Evolutionary conservation across 306 rosid species (phyloP), one percentile per base, ranked within the genome.

Genomic region (Quercus agrifolia): DNA sequence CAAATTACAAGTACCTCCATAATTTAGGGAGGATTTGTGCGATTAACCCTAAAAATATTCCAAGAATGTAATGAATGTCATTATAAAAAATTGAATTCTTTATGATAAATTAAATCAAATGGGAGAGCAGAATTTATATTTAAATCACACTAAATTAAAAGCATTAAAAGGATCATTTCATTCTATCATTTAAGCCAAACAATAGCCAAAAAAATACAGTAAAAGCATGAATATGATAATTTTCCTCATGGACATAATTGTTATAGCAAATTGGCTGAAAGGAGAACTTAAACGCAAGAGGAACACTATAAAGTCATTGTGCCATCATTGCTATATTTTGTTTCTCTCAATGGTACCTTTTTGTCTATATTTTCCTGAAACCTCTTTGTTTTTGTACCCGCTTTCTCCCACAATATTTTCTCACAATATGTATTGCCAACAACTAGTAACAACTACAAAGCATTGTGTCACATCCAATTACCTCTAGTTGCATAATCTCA

Each of bases 401-500:
- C 72, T 18, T 33, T 33, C 72, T 18, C 52, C 25, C 52, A 35
- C 14, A 67, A 35, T 67, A 35, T 67, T 6, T 17, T n/a, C 19
- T 18, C 15, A 31, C 49, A 3, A 23, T 10, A 33, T 18, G 7
- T 67, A 35, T 35, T 7, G 51, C 27, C 17, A 63, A 12, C 6
- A 4, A 56, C 8, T 25, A 59, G 62, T 11, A 63, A 72, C 56
- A 68, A 15, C 57, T 19, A 18, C 17, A 14, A 30, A 78, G 38
- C 38, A 23, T 19, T 20, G 33, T 28, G 63, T 80, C 71, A 61
- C 70, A 28, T 35, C 44, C 57, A 57, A 71, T 79, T 92, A 94
- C 98, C 97, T 92, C 92, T 55, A 94, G 88, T 79, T 94, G 93
- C 96, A 77, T 92, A 63, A 90, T 84, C 84, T 94, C 97, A 5